These are phyloP conservation scores for Delphinella strobiligena DNA, from an alignment of 2,329 filamentous ascomycete species.

Conservation along the genomic window DNA sequence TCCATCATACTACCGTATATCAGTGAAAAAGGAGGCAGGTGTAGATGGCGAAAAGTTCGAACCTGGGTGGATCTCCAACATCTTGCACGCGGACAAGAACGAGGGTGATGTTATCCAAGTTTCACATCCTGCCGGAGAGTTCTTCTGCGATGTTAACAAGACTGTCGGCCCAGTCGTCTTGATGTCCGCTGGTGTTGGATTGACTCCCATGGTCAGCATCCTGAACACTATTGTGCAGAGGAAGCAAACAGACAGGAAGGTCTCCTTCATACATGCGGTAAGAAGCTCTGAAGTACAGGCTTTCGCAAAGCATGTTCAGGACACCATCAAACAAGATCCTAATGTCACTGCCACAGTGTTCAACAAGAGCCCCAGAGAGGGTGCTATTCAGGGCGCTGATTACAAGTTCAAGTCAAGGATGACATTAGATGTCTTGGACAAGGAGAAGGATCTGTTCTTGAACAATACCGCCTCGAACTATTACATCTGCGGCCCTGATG, in stretches of 20 bases:
- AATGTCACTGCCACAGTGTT: constrained; percentile 47
- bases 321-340: constrained; percentile 29
- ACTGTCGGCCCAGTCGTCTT: constrained; percentile 46
- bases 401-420: constrained; percentile 50
- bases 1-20: constrained; percentile 55
- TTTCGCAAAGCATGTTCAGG: constrained; percentile 41
- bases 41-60: constrained; percentile 37
- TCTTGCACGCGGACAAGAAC: constrained; percentile 50
- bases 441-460: constrained; percentile 42
- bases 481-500: constrained; percentile 58
- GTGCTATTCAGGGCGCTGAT: constrained; percentile 39
- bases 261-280: constrained; percentile 54
- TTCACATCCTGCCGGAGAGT: constrained; percentile 51
- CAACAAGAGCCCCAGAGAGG: constrained; percentile 37
- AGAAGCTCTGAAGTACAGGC: constrained; percentile 40
- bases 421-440: constrained; percentile 44
- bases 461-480: constrained; percentile 47
- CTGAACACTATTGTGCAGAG: constrained; percentile 40
- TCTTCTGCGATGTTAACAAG: constrained; percentile 45
- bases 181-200: constrained; percentile 56
- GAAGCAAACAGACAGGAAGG: constrained; percentile 28
- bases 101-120: constrained; percentile 53
- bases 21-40: constrained; percentile 54
- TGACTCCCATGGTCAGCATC: constrained; percentile 55
- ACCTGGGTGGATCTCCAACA: constrained; percentile 57